phyloP scores from a whole-genome alignment of 1,139 yeast species.

The Blastobotrys persicus region DNA sequence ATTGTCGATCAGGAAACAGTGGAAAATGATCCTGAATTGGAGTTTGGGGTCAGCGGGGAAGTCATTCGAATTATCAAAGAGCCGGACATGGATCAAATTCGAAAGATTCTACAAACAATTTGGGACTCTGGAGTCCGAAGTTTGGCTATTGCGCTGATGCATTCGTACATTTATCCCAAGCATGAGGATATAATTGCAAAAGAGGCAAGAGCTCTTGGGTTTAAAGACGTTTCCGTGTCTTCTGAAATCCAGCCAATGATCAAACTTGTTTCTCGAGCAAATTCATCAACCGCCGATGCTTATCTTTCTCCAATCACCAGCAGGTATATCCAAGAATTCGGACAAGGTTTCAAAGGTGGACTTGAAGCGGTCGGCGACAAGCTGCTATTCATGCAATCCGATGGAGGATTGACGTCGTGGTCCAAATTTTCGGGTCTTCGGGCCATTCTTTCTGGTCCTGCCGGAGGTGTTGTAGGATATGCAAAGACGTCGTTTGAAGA shows the following conservation, averaged over 20 bases:
- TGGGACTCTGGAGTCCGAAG: constrained; percentile 58
- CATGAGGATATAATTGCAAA: constrained; percentile 60
- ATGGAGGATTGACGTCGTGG: constrained; percentile 54
- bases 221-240: constrained; percentile 61
- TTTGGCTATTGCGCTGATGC: constrained; percentile 65
- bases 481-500: constrained; percentile 48
- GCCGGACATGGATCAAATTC: constrained; percentile 47
- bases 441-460: constrained; percentile 56
- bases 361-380: constrained; percentile 43
- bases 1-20: constrained; percentile 29
- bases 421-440: constrained; percentile 49
- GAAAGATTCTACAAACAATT: constrained; percentile 42
- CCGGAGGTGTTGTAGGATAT: constrained; percentile 60
- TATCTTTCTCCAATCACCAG: constrained; percentile 72
- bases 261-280: constrained; percentile 66
- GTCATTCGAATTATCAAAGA: constrained; percentile 51
- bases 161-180: constrained; percentile 64
- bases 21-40: constrained; percentile 37
- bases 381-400: constrained; percentile 58
- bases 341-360: constrained; percentile 57
- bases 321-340: constrained; percentile 58
- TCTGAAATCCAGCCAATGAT: constrained; percentile 70
- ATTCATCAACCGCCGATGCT: constrained; percentile 73
- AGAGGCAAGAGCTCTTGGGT: constrained; percentile 59
- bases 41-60: constrained; percentile 62